These are phyloP conservation scores for Gossypium gossypioides DNA, from an alignment of 441 rosid species.

Conservation along the genomic window DNA sequence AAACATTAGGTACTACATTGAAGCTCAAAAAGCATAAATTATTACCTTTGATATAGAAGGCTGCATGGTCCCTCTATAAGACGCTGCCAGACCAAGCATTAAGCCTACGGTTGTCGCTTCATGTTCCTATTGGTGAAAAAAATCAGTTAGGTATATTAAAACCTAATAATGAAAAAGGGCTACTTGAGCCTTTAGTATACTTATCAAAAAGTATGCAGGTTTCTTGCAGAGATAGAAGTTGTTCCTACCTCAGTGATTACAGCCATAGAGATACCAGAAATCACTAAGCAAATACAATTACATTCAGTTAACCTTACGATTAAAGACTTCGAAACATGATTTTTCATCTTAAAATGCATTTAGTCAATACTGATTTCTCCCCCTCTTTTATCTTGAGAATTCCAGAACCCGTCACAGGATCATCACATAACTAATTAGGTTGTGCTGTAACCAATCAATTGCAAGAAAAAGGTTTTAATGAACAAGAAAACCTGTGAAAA, in stretches of 20 bases:
- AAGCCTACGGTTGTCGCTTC: slow-evolving; percentile 89
- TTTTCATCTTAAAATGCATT: background rate
- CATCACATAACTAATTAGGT: background rate
- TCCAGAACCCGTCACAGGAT: background rate
- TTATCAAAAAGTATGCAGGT: background rate
- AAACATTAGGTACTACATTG: background rate
- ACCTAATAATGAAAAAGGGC: background rate
- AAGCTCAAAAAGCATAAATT: background rate
- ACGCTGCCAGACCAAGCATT: slow-evolving; percentile 96
- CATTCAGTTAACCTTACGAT: background rate
- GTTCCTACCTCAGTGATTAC: slow-evolving; percentile 1
- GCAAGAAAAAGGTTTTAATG: slow-evolving; percentile 9
- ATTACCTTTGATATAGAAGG: slow-evolving; percentile 83
- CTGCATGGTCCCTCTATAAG: slow-evolving; percentile 91
- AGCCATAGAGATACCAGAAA: background rate
- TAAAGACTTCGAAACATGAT: background rate
- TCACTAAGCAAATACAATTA: background rate
- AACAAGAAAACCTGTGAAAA: slow-evolving; percentile 59
- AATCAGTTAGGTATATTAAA: background rate
- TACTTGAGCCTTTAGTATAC: background rate
- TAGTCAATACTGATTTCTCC: background rate
- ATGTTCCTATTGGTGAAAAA: slow-evolving; percentile 53
- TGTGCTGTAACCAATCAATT: slow-evolving; percentile 7
- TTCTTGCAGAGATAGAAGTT: background rate
- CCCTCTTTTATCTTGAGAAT: background rate